Evolutionary conservation across 176 grass and related monocot species (phyloP), one percentile per base, ranked within the genome.

Genomic region (Paspalum vaginatum): DNA sequence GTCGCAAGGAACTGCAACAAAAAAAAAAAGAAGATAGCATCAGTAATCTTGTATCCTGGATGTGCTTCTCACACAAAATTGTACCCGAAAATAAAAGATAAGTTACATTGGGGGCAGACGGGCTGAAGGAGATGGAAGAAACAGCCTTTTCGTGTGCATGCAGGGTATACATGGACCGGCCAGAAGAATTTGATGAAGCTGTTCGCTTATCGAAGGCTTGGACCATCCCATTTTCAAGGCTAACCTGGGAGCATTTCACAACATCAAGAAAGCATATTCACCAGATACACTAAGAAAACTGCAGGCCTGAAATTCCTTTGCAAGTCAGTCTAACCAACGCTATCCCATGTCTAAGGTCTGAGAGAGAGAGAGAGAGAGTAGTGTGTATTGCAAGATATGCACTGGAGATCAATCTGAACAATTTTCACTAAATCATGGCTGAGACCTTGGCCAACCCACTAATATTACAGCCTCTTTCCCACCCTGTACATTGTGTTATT

Each of bases 181-280:
- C 90, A 49, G 72, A 84, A 79, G 87, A 90, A 79, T 79, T 78
- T 44, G 91, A 90, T 46, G 88, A 91, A 77, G 86, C 81, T 56
- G 72, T 85, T 58, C 94, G 87, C 76, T 76, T 88, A 77, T 97
- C 94, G 25, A 97, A 94, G 11, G 85, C 89, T 84, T 94, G 94
- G 76, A 97, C 91, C 65, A 66, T 92, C 32, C 91, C 91, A 83
- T 97, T 94, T 49, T 97, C 89, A 79, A 97, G 94, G 86, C 94
- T 97, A 54, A 88, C 83, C 94, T 97, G 83, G 58, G 75, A 84
- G 66, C 24, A 27, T 61, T 70, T 50, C 39, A 65, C 49, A 62
- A 67, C 55, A 65, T 54, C 24, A 52, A 47, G 10, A 8, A 55
- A 47, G 7, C 7, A 22, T 18, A 76, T 46, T 18, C 17, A 76